Percentiles rank a stretch among this genome's conserved stretches.
Conservation (phyloP, 345 rosid species). For the Eucalyptus tenuipes region DNA sequence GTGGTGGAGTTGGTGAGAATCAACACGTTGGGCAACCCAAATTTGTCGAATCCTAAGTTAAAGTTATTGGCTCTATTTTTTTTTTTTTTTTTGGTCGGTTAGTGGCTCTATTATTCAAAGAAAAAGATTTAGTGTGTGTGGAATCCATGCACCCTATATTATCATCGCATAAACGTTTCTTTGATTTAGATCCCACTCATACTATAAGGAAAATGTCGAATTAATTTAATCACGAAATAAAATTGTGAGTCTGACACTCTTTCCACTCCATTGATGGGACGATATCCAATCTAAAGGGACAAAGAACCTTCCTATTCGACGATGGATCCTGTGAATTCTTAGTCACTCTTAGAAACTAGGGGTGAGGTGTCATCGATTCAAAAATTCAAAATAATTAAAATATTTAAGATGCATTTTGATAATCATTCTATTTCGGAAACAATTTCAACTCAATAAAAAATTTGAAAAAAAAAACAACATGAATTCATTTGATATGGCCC, state of each 20-base stretch:
- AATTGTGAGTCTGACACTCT: background rate
- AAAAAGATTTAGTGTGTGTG: background rate
- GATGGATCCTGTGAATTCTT: background rate
- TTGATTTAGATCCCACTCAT: background rate
- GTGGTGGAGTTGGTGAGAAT: background rate
- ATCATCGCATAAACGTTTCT: background rate
- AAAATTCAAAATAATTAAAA: background rate
- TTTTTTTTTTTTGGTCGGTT: background rate
- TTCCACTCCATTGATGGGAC: background rate
- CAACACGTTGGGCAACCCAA: background rate
- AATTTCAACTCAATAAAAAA: too few relatives aligned
- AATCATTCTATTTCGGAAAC: accelerated
- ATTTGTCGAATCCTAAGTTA: background rate
- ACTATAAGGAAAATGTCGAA: background rate
- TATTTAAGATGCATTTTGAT: too few relatives aligned
- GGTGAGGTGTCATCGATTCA: background rate
- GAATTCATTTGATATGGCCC: too few relatives aligned
- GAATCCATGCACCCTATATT: background rate
- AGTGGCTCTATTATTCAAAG: background rate
- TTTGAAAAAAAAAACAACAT: too few relatives aligned
- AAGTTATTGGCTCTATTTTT: background rate
- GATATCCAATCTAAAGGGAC: background rate
- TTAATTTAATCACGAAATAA: background rate
- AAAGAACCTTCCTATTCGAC: background rate
- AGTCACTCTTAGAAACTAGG: background rate